Evolutionary conservation across 306 rosid genomes (phyloP).

Genomic region (Carpinus viminea): DNA sequence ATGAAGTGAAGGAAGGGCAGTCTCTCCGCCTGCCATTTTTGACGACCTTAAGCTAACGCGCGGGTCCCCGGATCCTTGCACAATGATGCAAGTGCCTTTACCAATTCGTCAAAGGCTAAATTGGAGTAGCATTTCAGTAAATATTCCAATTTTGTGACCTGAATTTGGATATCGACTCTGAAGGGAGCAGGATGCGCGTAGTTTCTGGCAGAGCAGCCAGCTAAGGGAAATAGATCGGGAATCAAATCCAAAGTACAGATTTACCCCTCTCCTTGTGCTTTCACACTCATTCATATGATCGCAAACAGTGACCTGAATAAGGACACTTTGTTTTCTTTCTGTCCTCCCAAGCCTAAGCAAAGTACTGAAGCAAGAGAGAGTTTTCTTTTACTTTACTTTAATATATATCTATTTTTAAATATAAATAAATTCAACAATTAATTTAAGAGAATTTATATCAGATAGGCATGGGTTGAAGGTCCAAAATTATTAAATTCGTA

Average conservation of each 20-base stretch:
- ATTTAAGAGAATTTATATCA: no score
- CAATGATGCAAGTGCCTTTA: background rate
- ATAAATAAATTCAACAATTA: no score
- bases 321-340: background rate
- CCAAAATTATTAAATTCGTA: no score
- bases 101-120: background rate
- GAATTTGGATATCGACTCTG: constrained; percentile 17
- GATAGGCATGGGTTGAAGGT: no score
- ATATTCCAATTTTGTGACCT: constrained; percentile 22
- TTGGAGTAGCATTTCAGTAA: constrained; percentile 22
- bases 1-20: no score
- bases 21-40: background rate
- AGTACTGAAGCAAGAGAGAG: no score
- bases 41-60: background rate
- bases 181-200: constrained; percentile 6
- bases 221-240: background rate
- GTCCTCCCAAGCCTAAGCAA: background rate
- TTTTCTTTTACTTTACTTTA: no score
- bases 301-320: no score
- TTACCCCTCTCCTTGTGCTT: background rate
- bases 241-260: constrained; percentile 2
- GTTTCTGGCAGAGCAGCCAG: background rate
- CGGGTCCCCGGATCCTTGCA: background rate
- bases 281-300: background rate
- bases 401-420: no score